Percentiles rank a stretch among this genome's conserved stretches.
Conservation (phyloP, 768 basidiomycete genomes). For the Boletus speciosus region DNA sequence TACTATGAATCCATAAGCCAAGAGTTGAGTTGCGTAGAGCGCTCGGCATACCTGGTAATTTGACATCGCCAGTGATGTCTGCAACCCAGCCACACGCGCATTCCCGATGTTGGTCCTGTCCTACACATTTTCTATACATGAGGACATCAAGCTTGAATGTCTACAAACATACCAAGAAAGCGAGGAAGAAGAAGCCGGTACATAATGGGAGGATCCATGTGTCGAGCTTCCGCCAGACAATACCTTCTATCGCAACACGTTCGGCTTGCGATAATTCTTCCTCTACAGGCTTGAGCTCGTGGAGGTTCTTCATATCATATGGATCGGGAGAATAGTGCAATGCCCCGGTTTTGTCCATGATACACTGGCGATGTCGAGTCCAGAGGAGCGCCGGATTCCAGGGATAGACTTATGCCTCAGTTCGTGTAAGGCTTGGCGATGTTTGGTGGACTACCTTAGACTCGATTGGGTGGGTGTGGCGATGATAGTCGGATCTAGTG, state of each 20-base stretch:
- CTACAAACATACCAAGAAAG: conserved; percentile 43
- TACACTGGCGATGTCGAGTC: neutral
- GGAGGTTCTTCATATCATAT: neutral
- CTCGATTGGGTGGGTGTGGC: neutral
- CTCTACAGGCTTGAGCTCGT: neutral
- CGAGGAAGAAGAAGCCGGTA: conserved; percentile 46
- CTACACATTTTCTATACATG: conserved; percentile 16
- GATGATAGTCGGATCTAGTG: neutral
- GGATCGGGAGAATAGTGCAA: neutral
- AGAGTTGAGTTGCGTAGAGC: neutral
- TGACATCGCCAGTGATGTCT: conserved; percentile 41
- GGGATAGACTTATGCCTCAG: no score
- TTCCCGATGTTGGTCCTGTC: conserved; percentile 50
- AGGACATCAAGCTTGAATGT: neutral
- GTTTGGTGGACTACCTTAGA: neutral
- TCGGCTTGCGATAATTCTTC: conserved; percentile 9
- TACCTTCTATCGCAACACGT: conserved; percentile 28
- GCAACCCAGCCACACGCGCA: conserved; percentile 58
- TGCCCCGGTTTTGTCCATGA: neutral
- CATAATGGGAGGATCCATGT: conserved; percentile 46
- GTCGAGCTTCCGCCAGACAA: conserved; percentile 51
- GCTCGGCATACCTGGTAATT: conserved; percentile 24
- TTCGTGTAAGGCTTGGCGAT: neutral
- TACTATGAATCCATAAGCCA: conserved; percentile 25
- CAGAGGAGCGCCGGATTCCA: no score